phyloP scores from a whole-genome alignment of 1,284 basidiomycete genomes.

The Pyrrhoderma noxium region DNA sequence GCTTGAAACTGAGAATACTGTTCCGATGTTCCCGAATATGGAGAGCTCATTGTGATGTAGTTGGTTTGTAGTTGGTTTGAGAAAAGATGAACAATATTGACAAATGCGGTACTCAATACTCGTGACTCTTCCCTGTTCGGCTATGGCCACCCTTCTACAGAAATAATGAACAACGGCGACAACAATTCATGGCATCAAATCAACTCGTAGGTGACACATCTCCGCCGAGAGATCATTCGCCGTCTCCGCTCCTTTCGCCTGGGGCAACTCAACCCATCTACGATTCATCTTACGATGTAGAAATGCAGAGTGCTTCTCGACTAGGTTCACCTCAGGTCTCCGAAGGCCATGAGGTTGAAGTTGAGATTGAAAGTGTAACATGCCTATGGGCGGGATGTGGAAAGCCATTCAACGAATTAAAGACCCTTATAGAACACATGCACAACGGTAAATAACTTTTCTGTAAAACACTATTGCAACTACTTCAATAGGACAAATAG shows the following conservation, averaged over 20 bases:
- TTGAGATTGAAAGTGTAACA: slow-evolving; percentile 41
- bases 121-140: background rate
- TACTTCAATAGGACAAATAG: too few relatives aligned
- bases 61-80: background rate
- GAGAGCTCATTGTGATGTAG: slow-evolving; percentile 12
- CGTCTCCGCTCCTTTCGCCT: slow-evolving; percentile 13
- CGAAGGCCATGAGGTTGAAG: slow-evolving; percentile 9
- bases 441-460: slow-evolving; percentile 51
- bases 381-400: slow-evolving; percentile 80
- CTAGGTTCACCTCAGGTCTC: slow-evolving; percentile 8
- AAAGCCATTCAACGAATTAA: slow-evolving; percentile 58
- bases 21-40: background rate
- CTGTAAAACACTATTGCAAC: background rate
- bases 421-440: slow-evolving; percentile 70
- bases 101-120: background rate
- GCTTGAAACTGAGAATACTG: slow-evolving; percentile 4
- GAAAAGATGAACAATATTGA: background rate
- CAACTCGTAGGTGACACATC: background rate
- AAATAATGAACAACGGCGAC: background rate
- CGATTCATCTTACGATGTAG: slow-evolving; percentile 15
- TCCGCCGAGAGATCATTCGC: slow-evolving; percentile 2
- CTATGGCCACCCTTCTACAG: background rate
- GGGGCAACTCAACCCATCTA: slow-evolving; percentile 7
- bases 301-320: slow-evolving; percentile 10
- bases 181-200: background rate